phyloP scores from a whole-genome alignment of 2,329 filamentous ascomycete genomes.

The Aschersonia sp. region DNA sequence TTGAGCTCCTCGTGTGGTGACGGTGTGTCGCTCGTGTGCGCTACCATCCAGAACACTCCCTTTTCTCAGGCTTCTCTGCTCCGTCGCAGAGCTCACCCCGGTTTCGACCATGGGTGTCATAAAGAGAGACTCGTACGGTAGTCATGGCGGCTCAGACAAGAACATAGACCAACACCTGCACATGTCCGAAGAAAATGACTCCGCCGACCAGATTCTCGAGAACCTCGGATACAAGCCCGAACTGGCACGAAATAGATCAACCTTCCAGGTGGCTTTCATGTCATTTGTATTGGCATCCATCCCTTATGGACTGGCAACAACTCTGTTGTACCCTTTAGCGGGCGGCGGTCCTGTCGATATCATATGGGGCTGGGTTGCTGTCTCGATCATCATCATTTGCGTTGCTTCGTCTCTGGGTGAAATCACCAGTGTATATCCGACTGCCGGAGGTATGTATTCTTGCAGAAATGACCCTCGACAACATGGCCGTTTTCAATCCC shows the following conservation, averaged over 20 bases:
- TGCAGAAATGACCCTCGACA: background rate
- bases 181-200: slow-evolving; percentile 16
- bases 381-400: slow-evolving; percentile 57
- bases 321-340: slow-evolving; percentile 50
- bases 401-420: slow-evolving; percentile 58
- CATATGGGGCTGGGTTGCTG: slow-evolving; percentile 58
- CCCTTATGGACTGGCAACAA: slow-evolving; percentile 60
- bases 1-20: background rate
- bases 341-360: slow-evolving; percentile 55
- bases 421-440: slow-evolving; percentile 63
- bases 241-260: slow-evolving; percentile 49
- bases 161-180: slow-evolving; percentile 13
- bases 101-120: slow-evolving; percentile 6
- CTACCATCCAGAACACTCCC: too few species aligned
- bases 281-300: slow-evolving; percentile 64
- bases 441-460: slow-evolving; percentile 43
- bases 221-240: slow-evolving; percentile 54
- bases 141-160: slow-evolving; percentile 8
- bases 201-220: slow-evolving; percentile 48
- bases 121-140: slow-evolving; percentile 11
- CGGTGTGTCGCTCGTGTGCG: background rate
- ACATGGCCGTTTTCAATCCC: too few species aligned
- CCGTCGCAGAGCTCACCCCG: background rate
- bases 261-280: slow-evolving; percentile 59
- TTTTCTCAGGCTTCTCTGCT: background rate